Evolutionary conservation across 2,329 filamentous ascomycete species (phyloP).

Genomic region (Nectriaceae sp.): DNA sequence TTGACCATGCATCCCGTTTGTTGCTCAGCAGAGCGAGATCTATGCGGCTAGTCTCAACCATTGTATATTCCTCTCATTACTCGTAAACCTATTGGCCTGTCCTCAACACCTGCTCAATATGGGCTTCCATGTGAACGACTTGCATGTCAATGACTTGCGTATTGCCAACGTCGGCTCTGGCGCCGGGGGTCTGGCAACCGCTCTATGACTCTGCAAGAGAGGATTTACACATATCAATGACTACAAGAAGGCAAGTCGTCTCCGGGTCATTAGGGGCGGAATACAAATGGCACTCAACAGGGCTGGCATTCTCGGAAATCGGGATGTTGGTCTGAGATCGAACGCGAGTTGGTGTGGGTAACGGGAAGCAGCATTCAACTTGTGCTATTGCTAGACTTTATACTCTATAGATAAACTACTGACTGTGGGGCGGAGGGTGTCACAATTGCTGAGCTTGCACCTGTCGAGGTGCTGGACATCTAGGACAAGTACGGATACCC

Average conservation of each 20-base stretch:
- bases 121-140: too few species aligned
- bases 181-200: conserved; percentile 43
- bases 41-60: too few species aligned
- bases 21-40: too few species aligned
- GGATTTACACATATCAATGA: conserved; percentile 29
- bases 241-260: conserved; percentile 25
- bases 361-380: conserved; percentile 33
- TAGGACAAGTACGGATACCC: conserved; percentile 69
- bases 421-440: conserved; percentile 57
- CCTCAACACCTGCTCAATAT: too few species aligned
- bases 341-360: conserved; percentile 25
- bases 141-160: conserved; percentile 19
- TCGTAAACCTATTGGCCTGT: too few species aligned
- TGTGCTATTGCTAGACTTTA: conserved; percentile 4
- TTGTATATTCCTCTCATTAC: too few species aligned
- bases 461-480: conserved; percentile 71
- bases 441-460: conserved; percentile 68
- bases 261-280: conserved; percentile 67
- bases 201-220: conserved; percentile 36
- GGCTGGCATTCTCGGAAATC: conserved; percentile 73
- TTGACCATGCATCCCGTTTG: too few species aligned
- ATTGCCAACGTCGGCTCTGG: conserved; percentile 33
- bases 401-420: not conserved
- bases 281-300: conserved; percentile 86
- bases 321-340: conserved; percentile 71